These are phyloP conservation scores for Saccharomyces cerevisiae DNA, from an alignment of 805 yeast species.

Conservation along the genomic window DNA sequence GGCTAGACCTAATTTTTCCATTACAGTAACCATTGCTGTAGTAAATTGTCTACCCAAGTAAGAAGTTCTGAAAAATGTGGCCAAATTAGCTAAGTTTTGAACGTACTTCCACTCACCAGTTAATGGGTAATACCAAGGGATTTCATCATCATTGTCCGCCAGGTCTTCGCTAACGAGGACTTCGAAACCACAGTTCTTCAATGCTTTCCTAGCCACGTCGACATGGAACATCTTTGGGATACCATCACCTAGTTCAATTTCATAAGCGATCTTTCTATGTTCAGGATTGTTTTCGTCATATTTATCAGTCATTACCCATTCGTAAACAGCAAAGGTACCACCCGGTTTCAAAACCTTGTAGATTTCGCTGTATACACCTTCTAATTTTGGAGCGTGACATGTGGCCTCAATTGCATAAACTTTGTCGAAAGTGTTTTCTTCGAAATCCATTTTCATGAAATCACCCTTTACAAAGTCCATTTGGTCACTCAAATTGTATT, in stretches of 20 bases:
- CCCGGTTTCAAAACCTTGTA: slow-evolving; percentile 96
- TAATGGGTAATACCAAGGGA: slow-evolving; percentile 97
- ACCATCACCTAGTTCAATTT: slow-evolving; percentile 97
- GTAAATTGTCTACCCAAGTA: slow-evolving; percentile 79
- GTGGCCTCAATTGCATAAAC: slow-evolving; percentile 98
- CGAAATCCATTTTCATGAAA: slow-evolving; percentile 97
- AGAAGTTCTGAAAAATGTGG: slow-evolving; percentile 84
- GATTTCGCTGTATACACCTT: slow-evolving; percentile 92
- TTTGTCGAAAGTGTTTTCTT: slow-evolving; percentile 83
- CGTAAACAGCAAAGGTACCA: slow-evolving; percentile 95
- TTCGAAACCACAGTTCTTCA: slow-evolving; percentile 80
- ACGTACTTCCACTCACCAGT: slow-evolving; percentile 88
- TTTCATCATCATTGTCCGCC: slow-evolving; percentile 70
- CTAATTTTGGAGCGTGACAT: slow-evolving; percentile 92
- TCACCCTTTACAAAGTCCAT: slow-evolving; percentile 90
- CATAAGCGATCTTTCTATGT: slow-evolving; percentile 92
- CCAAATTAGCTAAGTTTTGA: slow-evolving; percentile 67
- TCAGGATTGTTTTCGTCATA: slow-evolving; percentile 81
- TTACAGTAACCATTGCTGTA: slow-evolving; percentile 64
- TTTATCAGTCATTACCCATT: slow-evolving; percentile 96
- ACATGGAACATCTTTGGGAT: slow-evolving; percentile 91
- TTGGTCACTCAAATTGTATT: slow-evolving; percentile 58
- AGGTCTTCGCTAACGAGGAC: slow-evolving; percentile 68
- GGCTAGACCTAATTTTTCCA: slow-evolving; percentile 82
- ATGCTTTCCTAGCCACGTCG: slow-evolving; percentile 81